Base-by-base conservation (phyloP, 139 green algal species). In the Edaphochlamys debaryana region DNA sequence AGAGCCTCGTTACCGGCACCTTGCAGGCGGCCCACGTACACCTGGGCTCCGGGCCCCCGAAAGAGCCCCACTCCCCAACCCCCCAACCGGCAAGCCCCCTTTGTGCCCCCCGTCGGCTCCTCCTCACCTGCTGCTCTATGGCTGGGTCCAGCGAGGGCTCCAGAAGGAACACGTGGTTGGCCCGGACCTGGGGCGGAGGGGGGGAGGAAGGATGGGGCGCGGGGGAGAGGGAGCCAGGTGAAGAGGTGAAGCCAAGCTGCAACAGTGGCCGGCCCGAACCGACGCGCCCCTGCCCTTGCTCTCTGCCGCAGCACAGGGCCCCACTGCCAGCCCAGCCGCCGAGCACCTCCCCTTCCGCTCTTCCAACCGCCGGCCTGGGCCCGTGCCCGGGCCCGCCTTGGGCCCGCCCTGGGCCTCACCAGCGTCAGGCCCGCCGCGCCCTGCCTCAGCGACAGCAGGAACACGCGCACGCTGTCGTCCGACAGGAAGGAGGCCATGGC, bases 121-220 rank as follows among this genome's bases (percentile, higher is more conserved):
- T n/a, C n/a, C 45, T 9, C 45, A 54, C 45, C 45, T 98, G 95
- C 88, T 95, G 90, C 87, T 97, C 94, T 32, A 94, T 88, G 23
- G 92, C 92, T 3, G 94, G 93, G 85, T 97, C 95, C 52, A 89
- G 88, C 36, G 86, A 87, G 13, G 94, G 94, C 84, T 97, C 94
- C 74, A 94, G 75, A 66, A 94, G 81, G 66, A 94, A 94, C 37
- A 96, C 93, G 56, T 92, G 79, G 86, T 79, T 94, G 71, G 93
- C 93, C 50, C 79, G 72, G 32, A 87, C 62, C 72, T 82, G 72
- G 4, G 19, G 56, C 38, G 37, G 2, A 40, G 29, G 20, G 25
- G 74, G 74, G 38, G 37, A 29, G 29, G 22, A 32, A 30, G 34
- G n/a, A 27, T 27, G 11, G 67, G 66, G 66, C 7, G 34, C n/a